phyloP scores from a whole-genome alignment of 106 monocot species.

The Apostasia ramifera region DNA sequence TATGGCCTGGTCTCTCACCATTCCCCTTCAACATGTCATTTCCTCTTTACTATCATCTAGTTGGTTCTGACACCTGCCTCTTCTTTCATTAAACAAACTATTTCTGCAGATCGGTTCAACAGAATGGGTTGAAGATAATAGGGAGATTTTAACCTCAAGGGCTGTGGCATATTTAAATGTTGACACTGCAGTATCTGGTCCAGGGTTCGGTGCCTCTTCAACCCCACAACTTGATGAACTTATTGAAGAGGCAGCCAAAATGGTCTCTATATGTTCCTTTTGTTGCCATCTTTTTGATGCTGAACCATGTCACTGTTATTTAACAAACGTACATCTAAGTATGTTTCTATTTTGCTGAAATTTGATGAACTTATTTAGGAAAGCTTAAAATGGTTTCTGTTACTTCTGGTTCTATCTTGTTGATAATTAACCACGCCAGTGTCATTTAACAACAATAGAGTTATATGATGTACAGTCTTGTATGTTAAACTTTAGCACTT shows the following conservation, averaged over 20 bases:
- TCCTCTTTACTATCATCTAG: not conserved
- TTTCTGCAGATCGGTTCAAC: conserved; percentile 57
- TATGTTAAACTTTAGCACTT: no score
- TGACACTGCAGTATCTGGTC: conserved; percentile 39
- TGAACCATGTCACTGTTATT: no score
- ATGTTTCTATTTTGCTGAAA: no score
- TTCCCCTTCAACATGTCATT: not conserved
- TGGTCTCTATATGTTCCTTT: conserved; percentile 14
- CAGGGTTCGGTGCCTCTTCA: conserved; percentile 42
- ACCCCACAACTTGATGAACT: conserved; percentile 59
- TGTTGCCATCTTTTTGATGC: not conserved
- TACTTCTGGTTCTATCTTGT: no score
- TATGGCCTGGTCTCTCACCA: conserved; percentile 45
- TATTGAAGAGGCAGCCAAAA: conserved; percentile 35
- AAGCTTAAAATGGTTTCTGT: no score
- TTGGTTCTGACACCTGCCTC: not conserved
- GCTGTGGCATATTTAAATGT: conserved; percentile 58
- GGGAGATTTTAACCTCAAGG: conserved; percentile 41
- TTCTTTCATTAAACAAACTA: not conserved
- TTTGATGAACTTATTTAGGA: no score
- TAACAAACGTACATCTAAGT: no score
- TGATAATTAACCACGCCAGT: no score
- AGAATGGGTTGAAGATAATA: conserved; percentile 69
- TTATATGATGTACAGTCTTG: no score
- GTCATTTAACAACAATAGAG: no score